Evolutionary conservation across 768 basidiomycete genomes (phyloP).

Genomic region (Imleria badia): DNA sequence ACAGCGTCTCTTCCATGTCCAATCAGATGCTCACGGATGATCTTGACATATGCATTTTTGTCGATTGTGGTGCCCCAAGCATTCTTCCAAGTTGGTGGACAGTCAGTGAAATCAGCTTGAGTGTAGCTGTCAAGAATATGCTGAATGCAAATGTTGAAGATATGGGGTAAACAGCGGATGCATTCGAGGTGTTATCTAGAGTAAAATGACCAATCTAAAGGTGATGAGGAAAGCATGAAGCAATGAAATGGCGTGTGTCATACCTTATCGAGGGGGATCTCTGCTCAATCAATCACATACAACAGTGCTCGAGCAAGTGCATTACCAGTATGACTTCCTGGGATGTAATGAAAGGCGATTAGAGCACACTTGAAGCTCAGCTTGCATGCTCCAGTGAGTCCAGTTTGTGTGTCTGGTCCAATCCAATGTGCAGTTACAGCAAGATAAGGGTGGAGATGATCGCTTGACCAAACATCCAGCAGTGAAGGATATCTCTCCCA

Average conservation of each 20-base stretch:
- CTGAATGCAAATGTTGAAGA: constrained; percentile 16
- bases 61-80: no score
- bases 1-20: no score
- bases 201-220: constrained; percentile 12
- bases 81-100: not conserved
- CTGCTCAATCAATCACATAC: not conserved
- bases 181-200: constrained; percentile 13
- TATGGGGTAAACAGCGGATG: constrained; percentile 24
- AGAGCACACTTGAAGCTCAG: constrained; percentile 5
- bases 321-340: no score
- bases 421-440: not conserved
- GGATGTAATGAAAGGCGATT: constrained; percentile 13
- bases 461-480: not conserved
- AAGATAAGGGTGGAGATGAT: not conserved
- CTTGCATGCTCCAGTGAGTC: not conserved
- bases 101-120: not conserved
- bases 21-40: no score
- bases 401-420: not conserved
- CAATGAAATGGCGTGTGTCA: no score
- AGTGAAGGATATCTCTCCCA: no score
- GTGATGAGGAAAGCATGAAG: no score
- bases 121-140: constrained; percentile 1
- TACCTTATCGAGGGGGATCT: constrained; percentile 7
- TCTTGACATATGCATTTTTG: no score
- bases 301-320: not conserved